These are phyloP conservation scores for Microstroma glucosiphilum DNA, from an alignment of 1,284 basidiomycete species.

Conservation along the genomic window DNA sequence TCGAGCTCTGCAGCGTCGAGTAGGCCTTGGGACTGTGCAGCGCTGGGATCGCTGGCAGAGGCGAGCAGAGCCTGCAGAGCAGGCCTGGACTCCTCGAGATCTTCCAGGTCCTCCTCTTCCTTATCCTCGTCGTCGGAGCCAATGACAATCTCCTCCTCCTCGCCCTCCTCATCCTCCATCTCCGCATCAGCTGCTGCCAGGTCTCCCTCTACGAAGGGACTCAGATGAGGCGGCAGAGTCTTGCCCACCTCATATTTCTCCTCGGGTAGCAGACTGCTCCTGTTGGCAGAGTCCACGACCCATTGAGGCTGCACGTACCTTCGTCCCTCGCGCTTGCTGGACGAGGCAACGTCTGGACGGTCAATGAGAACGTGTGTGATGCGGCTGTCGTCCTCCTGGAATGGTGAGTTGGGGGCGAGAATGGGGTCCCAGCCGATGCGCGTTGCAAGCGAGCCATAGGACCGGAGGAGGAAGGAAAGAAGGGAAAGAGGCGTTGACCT, in stretches of 20 bases:
- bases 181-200: slow-evolving; percentile 53
- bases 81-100: slow-evolving; percentile 38
- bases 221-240: slow-evolving; percentile 85
- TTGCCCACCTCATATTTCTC: slow-evolving; percentile 81
- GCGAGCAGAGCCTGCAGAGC: slow-evolving; percentile 44
- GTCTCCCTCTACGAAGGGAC: slow-evolving; percentile 81
- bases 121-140: slow-evolving; percentile 37
- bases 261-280: slow-evolving; percentile 73
- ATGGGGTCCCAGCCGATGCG: slow-evolving; percentile 77
- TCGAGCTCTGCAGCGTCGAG: slow-evolving; percentile 84
- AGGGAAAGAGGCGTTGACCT: slow-evolving; percentile 85
- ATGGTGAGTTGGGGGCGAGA: slow-evolving; percentile 74
- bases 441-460: slow-evolving; percentile 66
- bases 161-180: slow-evolving; percentile 62
- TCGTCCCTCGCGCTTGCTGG: slow-evolving; percentile 55
- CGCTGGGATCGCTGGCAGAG: slow-evolving; percentile 58
- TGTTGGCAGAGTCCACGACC: slow-evolving; percentile 93
- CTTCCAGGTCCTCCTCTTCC: slow-evolving; percentile 48
- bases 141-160: slow-evolving; percentile 57
- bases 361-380: slow-evolving; percentile 97
- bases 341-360: slow-evolving; percentile 59
- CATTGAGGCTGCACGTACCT: slow-evolving; percentile 96
- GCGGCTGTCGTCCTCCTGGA: slow-evolving; percentile 59
- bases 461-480: slow-evolving; percentile 89
- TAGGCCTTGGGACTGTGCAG: slow-evolving; percentile 62